phyloP scores from a whole-genome alignment of 1,284 basidiomycete genomes.

The Cutaneotrichosporon cavernicola region DNA sequence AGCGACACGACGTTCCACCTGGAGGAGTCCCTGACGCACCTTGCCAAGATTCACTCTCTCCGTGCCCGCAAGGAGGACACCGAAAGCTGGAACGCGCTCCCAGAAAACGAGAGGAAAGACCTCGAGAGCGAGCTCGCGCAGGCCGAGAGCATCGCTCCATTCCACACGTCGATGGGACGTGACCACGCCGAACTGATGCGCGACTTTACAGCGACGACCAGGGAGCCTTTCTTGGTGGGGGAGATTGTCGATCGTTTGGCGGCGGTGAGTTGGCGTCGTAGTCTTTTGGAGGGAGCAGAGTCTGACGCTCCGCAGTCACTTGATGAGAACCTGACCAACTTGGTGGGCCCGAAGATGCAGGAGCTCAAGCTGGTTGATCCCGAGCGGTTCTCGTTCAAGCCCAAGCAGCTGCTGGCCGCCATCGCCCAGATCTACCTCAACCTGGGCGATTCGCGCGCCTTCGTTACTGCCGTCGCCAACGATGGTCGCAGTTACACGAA shows the following conservation, averaged over 20 bases:
- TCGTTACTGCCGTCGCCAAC: constrained; percentile 82
- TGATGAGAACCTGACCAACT: constrained; percentile 86
- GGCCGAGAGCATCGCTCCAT: constrained; percentile 78
- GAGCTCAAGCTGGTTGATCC: constrained; percentile 81
- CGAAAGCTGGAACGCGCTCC: constrained; percentile 64
- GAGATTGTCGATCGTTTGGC: constrained; percentile 96
- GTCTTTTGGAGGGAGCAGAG: neutral
- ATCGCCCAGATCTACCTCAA: constrained; percentile 91
- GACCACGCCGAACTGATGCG: constrained; percentile 87
- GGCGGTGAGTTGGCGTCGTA: constrained; percentile 64
- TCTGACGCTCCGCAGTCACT: constrained; percentile 53
- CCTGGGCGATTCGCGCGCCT: constrained; percentile 73
- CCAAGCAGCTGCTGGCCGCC: constrained; percentile 76
- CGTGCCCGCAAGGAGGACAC: constrained; percentile 79
- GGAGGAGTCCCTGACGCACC: constrained; percentile 89
- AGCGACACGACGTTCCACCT: constrained; percentile 98
- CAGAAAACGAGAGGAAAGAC: constrained; percentile 76
- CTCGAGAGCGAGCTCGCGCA: constrained; percentile 73
- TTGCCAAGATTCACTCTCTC: constrained; percentile 82
- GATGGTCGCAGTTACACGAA: constrained; percentile 90
- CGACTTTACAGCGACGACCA: constrained; percentile 87
- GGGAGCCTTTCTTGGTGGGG: constrained; percentile 88
- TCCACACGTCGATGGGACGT: constrained; percentile 80
- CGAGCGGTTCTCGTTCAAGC: constrained; percentile 87
- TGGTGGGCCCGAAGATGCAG: constrained; percentile 75